phyloP scores from a whole-genome alignment of 257 asterid genomes.

The Ilex asprella region DNA sequence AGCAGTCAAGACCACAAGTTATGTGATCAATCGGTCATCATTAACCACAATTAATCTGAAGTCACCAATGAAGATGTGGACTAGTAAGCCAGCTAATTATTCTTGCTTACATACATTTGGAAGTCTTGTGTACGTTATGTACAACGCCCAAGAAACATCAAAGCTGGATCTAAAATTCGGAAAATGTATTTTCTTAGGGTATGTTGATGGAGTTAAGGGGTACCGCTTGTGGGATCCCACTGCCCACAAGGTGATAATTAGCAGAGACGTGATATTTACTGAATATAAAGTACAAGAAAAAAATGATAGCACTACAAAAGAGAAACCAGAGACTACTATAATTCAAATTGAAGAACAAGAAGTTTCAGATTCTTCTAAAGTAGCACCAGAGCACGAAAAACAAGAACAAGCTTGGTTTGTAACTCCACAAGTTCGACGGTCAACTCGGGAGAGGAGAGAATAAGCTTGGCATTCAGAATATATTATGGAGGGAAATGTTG shows the following conservation, averaged over 20 bases:
- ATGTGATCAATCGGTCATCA: too few relatives aligned
- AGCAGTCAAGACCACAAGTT: too few relatives aligned
- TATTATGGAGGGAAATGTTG: conserved; percentile 10
- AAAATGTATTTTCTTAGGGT: too few relatives aligned
- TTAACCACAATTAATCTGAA: too few relatives aligned
- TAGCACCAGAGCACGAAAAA: neutral
- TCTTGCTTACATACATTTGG: too few relatives aligned
- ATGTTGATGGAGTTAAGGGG: neutral
- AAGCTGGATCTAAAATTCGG: too few relatives aligned
- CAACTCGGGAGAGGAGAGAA: neutral
- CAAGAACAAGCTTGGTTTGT: neutral
- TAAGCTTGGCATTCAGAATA: conserved; percentile 13
- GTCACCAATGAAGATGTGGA: too few relatives aligned
- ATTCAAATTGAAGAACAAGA: neutral
- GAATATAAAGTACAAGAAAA: conserved; percentile 8
- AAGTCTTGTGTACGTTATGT: too few relatives aligned
- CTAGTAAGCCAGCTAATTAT: too few relatives aligned
- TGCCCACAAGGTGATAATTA: conserved; percentile 9
- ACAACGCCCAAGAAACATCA: too few relatives aligned
- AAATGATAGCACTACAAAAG: neutral
- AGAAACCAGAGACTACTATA: neutral
- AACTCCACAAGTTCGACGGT: neutral
- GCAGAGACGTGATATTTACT: conserved; percentile 5
- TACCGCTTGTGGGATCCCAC: conserved; percentile 10
- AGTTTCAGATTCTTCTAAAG: conserved; percentile 1